phyloP scores from a whole-genome alignment of 345 rosid genomes.

The Hirschfeldia incana region DNA sequence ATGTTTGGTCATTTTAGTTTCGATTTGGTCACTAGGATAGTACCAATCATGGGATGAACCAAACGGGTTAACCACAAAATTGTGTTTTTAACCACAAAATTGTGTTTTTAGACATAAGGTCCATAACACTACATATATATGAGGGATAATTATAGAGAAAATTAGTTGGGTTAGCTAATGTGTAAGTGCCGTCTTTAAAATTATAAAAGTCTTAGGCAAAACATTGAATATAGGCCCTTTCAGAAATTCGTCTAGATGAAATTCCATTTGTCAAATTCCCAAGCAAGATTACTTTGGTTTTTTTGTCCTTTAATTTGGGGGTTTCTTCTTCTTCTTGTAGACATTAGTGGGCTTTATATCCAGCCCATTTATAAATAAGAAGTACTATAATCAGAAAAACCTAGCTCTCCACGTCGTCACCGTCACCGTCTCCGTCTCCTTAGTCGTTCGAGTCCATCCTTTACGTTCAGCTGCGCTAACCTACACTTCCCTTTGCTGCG shows the following conservation, averaged over 20 bases:
- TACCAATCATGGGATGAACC: background rate
- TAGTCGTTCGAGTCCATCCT: conserved; percentile 14
- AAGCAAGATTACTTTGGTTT: background rate
- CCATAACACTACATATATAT: background rate
- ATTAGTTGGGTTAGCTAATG: too few relatives aligned
- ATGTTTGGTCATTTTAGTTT: background rate
- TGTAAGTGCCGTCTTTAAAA: too few relatives aligned
- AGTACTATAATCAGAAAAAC: conserved; percentile 5
- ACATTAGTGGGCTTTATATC: background rate
- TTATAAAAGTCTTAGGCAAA: too few relatives aligned
- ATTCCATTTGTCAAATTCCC: background rate
- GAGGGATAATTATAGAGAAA: too few relatives aligned
- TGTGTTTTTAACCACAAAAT: background rate
- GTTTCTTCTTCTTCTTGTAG: too few relatives aligned
- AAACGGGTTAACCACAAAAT: background rate
- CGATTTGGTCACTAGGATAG: background rate
- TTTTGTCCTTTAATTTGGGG: background rate
- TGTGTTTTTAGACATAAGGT: background rate
- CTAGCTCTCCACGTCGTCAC: conserved; percentile 20
- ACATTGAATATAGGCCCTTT: too few relatives aligned
- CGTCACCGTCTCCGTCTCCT: conserved; percentile 20
- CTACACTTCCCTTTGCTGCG: background rate
- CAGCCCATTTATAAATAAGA: conserved; percentile 1
- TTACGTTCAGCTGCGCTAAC: background rate
- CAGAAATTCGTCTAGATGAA: too few relatives aligned